A percentile compares a stretch with the other conserved stretches of the same genome.
These are phyloP conservation scores for Alloascoidea africana DNA, from an alignment of 805 yeast genomes.

Conservation along the genomic window DNA sequence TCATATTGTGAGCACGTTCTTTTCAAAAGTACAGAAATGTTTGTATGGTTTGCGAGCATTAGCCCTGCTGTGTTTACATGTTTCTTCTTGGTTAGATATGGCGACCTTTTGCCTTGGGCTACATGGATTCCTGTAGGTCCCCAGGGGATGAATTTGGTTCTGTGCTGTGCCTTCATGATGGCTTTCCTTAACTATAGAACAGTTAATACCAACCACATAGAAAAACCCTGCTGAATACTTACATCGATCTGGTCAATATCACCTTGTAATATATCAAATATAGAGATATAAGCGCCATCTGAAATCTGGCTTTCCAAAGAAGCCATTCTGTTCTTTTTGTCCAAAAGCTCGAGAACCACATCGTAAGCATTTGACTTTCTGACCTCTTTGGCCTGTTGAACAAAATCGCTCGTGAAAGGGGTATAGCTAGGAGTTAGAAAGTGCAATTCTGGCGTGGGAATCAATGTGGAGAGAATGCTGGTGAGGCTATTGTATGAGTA, in stretches of 20 bases:
- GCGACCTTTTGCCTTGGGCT: conserved; percentile 62
- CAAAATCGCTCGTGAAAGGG: conserved; percentile 54
- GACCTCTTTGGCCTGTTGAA: conserved; percentile 40
- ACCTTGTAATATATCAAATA: conserved; percentile 57
- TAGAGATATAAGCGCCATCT: conserved; percentile 44
- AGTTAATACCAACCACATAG: no score
- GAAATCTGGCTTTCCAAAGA: conserved; percentile 24
- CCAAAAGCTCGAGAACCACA: conserved; percentile 66
- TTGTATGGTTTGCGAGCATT: conserved; percentile 72
- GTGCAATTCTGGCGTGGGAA: conserved; percentile 78
- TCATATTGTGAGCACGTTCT: conserved; percentile 68
- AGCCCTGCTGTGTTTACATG: conserved; percentile 54
- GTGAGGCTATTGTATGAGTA: conserved; percentile 80
- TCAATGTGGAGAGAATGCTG: conserved; percentile 63
- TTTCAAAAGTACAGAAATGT: conserved; percentile 49
- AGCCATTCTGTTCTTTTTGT: conserved; percentile 66
- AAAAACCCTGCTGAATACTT: no score
- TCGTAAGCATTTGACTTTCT: conserved; percentile 73
- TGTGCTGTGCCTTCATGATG: conserved; percentile 40
- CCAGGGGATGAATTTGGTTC: conserved; percentile 77
- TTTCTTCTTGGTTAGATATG: conserved; percentile 27
- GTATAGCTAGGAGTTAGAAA: conserved; percentile 60
- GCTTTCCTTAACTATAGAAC: conserved; percentile 44
- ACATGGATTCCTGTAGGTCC: conserved; percentile 66
- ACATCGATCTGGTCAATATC: conserved; percentile 54